Percentiles rank a stretch among this genome's conserved stretches.
phyloP scores from a whole-genome alignment of 495 filamentous ascomycete genomes.

The Neurospora cerealis region DNA sequence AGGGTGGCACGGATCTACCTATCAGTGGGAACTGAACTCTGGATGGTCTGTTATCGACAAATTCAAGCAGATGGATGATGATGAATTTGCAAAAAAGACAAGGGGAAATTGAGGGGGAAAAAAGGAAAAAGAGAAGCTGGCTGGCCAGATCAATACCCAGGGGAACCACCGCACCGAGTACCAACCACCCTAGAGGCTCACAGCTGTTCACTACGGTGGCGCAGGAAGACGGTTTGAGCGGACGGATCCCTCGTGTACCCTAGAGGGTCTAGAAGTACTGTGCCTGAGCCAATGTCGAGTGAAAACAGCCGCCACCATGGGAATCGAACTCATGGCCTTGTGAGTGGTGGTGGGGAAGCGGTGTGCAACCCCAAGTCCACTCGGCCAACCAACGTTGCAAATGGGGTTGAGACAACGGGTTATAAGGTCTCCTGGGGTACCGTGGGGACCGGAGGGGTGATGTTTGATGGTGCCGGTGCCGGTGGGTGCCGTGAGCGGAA shows the following conservation, averaged over 20 bases:
- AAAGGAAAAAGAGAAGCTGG: neutral
- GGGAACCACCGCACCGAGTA: neutral
- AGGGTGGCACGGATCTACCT: neutral
- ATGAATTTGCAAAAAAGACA: neutral
- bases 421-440: no score
- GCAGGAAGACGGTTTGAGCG: no score
- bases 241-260: no score
- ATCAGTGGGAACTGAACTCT: neutral
- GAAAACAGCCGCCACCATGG: no score
- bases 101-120: neutral
- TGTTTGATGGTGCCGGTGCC: neutral
- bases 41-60: neutral
- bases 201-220: neutral
- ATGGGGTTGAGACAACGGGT: no score
- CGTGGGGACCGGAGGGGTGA: no score
- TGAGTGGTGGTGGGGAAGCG: no score
- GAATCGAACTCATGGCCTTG: no score
- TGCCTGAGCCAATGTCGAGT: no score
- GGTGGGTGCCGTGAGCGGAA: neutral
- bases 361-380: no score
- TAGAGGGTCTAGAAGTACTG: no score
- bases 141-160: neutral
- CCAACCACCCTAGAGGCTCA: neutral
- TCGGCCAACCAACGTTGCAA: no score
- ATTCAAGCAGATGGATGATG: neutral